These are phyloP conservation scores for Jaltomata sinuosa DNA, from an alignment of 257 asterid species.

Conservation along the genomic window DNA sequence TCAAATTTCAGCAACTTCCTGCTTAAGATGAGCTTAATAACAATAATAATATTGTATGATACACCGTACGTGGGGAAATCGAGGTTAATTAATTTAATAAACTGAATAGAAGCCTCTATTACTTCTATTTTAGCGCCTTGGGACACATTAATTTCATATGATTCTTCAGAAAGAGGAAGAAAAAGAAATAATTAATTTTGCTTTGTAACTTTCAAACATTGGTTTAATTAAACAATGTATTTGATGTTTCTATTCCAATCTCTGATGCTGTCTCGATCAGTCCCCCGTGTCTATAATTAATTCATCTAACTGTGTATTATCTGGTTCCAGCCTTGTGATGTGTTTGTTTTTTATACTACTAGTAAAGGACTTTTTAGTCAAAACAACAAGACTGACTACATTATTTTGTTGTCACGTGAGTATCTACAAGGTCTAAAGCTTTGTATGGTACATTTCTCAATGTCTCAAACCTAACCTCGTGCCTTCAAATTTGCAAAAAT, in stretches of 20 bases:
- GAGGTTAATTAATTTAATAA: conserved; percentile 25
- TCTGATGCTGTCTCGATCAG: conserved; percentile 42
- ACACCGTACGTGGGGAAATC: conserved; percentile 20
- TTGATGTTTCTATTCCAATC: conserved; percentile 81
- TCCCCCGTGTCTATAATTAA: conserved; percentile 8
- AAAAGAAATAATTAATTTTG: conserved; percentile 7
- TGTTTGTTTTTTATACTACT: conserved; percentile 30
- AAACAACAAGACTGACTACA: conserved; percentile 30
- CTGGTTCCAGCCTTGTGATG: conserved; percentile 57
- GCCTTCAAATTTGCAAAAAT: conserved; percentile 43
- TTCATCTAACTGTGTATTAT: conserved; percentile 21
- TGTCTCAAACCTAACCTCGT: conserved; percentile 35
- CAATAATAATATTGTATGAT: conserved; percentile 15
- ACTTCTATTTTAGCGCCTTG: conserved; percentile 43
- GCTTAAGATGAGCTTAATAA: conserved; percentile 17
- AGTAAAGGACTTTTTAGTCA: conserved; percentile 22
- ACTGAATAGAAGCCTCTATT: conserved; percentile 51
- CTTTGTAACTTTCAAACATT: conserved; percentile 26
- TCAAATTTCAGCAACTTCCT: conserved; percentile 7
- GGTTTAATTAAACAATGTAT: conserved; percentile 33
- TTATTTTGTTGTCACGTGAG: conserved; percentile 57
- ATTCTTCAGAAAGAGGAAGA: conserved; percentile 19
- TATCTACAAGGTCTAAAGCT: conserved; percentile 16
- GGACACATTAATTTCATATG: conserved; percentile 67
- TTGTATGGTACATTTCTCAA: conserved; percentile 12